Evolutionary conservation across 2,329 filamentous ascomycete genomes (phyloP), one percentile per base, ranked within the genome.

Genomic region (Byssothecium circinans): DNA sequence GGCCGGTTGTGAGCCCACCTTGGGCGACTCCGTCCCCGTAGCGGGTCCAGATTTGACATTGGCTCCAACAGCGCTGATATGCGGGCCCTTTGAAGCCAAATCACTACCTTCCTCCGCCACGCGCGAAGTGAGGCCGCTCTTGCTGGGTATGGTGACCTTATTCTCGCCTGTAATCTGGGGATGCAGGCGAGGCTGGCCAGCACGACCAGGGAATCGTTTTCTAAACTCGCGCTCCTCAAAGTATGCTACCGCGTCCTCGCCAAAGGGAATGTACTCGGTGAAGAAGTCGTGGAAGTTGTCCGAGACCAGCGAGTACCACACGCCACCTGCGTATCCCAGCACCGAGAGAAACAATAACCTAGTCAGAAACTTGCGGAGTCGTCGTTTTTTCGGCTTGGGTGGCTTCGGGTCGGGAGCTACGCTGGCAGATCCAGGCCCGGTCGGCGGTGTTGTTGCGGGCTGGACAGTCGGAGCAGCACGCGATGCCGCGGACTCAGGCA

Each of bases 231-330:
- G 83, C 75, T 99, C 94, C 74, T 99, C 94, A 43, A 99, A 86
- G 75, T 95, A 97, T 20, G 95, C 83, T 37, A 99, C 92, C 15
- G 88, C 88, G 69, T 96, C 89, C 75, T 99, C 94, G 64, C 91
- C 94, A 60, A 88, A 96, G 18, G 94, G 94, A 15, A 99, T 76
- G 72, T 92, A 99, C 75, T 96, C 91, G 63, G 91, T 97, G 76
- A 99, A 99, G 78, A 96, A 94, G 74, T 99, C 94, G 75, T 99
- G 92, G 81, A 97, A 99, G 75, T 90, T 96, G 78, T 99, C 94
- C 67, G 87, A 95, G 73, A 94, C 81, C 56, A 95, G 84, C 45
- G 94, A 92, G 73, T 95, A 94, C 79, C 88, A 96, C 45, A 96
- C 86, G 58, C 92, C 91, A 56, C 91, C 91, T 46, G 82, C 88